These are phyloP conservation scores for Acarospora socialis DNA, from an alignment of 2,329 filamentous ascomycete species.

Conservation along the genomic window DNA sequence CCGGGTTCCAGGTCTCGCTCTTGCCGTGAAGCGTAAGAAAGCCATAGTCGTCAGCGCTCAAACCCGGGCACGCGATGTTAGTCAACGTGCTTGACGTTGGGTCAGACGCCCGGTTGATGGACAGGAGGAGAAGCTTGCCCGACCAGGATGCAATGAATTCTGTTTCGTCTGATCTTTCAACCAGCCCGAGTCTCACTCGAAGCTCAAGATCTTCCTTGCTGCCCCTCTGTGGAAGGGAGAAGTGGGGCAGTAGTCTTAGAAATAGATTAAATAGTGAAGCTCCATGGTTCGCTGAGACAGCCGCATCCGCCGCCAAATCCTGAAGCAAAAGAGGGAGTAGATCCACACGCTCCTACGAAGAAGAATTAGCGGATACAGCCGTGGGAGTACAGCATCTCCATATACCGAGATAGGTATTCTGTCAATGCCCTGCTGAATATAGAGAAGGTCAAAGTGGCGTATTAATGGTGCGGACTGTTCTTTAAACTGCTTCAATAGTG, in stretches of 20 bases:
- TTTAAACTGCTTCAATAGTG: slow-evolving; percentile 81
- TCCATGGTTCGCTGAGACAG: slow-evolving; percentile 39
- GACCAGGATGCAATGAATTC: slow-evolving; percentile 61
- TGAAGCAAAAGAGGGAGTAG: slow-evolving; percentile 57
- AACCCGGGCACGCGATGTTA: slow-evolving; percentile 40
- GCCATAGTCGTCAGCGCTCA: slow-evolving; percentile 50
- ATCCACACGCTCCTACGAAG: slow-evolving; percentile 44
- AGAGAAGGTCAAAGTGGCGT: slow-evolving; percentile 75
- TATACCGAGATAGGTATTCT: slow-evolving; percentile 37
- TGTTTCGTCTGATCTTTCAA: slow-evolving; percentile 49
- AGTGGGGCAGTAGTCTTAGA: slow-evolving; percentile 57
- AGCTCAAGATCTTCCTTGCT: slow-evolving; percentile 63
- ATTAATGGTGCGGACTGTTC: slow-evolving; percentile 58
- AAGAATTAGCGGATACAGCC: background rate
- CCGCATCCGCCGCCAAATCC: slow-evolving; percentile 48
- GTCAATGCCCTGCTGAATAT: slow-evolving; percentile 71
- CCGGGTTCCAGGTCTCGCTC: slow-evolving; percentile 53
- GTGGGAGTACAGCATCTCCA: too few species aligned
- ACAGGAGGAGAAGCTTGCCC: slow-evolving; percentile 59
- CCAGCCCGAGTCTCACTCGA: slow-evolving; percentile 50
- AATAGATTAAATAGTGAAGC: slow-evolving; percentile 70
- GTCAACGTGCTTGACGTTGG: slow-evolving; percentile 20
- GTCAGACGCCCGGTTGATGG: too few species aligned
- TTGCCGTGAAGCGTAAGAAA: slow-evolving; percentile 56
- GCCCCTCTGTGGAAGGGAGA: slow-evolving; percentile 59